These are phyloP conservation scores for Apium graveolens DNA, from an alignment of 129 eudicot species.

Conservation along the genomic window DNA sequence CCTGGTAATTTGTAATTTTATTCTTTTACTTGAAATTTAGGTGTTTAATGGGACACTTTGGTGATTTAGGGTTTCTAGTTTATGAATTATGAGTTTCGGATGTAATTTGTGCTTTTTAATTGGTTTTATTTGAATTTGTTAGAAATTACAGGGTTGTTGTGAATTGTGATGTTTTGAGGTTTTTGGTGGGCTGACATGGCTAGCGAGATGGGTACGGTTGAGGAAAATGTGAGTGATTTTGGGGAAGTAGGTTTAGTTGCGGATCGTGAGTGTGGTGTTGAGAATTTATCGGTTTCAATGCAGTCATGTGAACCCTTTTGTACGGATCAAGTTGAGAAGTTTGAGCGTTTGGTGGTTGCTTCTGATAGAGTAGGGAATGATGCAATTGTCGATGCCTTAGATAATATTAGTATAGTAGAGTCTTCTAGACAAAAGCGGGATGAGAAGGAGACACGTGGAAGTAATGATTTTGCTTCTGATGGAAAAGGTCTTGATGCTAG, in stretches of 20 bases:
- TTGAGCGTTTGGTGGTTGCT: conserved; percentile 16
- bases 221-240: conserved; percentile 27
- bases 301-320: conserved; percentile 33
- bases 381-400: conserved; percentile 29
- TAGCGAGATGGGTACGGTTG: background rate
- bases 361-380: conserved; percentile 22
- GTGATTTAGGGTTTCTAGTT: background rate
- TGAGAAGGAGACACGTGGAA: conserved; percentile 20
- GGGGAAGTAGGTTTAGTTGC: conserved; percentile 21
- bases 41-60: too few species aligned
- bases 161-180: background rate
- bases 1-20: too few species aligned
- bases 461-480: conserved; percentile 15
- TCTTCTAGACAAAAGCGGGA: conserved; percentile 12
- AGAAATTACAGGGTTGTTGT: background rate
- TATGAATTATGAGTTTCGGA: background rate
- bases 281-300: conserved; percentile 32
- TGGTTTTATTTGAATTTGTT: background rate
- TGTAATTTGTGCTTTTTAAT: background rate
- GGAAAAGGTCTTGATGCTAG: conserved; percentile 16
- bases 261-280: conserved; percentile 33
- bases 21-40: background rate
- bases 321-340: conserved; percentile 21
- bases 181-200: background rate
- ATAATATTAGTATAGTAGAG: conserved; percentile 30